Base-by-base conservation (phyloP, 2,329 filamentous ascomycete genomes). In the Talaromyces amestolkiae region DNA sequence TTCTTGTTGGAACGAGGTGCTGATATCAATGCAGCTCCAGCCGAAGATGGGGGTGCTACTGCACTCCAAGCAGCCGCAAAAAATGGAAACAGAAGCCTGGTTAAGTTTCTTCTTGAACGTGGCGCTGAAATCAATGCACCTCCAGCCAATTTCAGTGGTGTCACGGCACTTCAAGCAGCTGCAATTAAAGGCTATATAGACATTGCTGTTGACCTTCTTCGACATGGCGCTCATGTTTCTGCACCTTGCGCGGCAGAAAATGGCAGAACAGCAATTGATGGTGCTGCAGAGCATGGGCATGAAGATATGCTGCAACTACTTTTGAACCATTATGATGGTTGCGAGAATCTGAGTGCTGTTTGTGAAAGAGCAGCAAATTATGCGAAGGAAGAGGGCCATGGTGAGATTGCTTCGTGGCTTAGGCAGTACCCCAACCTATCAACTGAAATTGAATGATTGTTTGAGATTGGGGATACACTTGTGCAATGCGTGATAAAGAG, bases 281-380 rank as follows among this genome's bases (percentile, higher is more conserved):
- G 53, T 39, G 74, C 74, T 33, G 73, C 74, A 8, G 69, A 70
- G n/a, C 15, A 69, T 62, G 73, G 70, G 4, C 68, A 68, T 45
- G n/a, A 72, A 9, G 70, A 75, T 43, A 71, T 74, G 68, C 37
- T 75, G 15, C 68, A 75, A 37, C 54, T 75, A 13, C 67, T 76
- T 13, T 62, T 75, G n/a, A 70, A 71, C 59, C 49, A 63, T 58
- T 63, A 63, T 37, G 61, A 60, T 56, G 54, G 47, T 1, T n/a
- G 5, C 10, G 61, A 66, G 11, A 43, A 33, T 64, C 24, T 68
- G 60, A 33, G 10, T 66, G 24, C 24, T 41, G 43, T 63, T 24
- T 66, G 64, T 15, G 10, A 59, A 24, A 33, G 41, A 43, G 64
- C 64, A 3, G 64, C 64, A 17, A 24, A 0, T 6, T 59, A 41